phyloP scores from a whole-genome alignment of 345 rosid species.

The Excoecaria cochinchinensis region DNA sequence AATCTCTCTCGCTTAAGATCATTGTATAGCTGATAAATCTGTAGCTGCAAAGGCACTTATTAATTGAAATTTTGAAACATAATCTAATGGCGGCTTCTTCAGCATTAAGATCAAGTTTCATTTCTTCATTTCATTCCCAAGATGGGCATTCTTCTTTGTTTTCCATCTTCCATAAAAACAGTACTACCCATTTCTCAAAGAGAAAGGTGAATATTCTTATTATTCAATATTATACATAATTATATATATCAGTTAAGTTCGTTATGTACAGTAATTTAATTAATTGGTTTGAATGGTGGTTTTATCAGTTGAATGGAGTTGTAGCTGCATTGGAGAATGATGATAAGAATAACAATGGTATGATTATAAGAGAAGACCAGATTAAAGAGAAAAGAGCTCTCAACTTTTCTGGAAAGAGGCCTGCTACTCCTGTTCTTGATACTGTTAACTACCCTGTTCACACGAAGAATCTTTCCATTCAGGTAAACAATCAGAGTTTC shows the following conservation, averaged over 20 bases:
- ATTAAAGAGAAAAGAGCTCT: slow-evolving; percentile 16
- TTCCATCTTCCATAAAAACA: not conserved
- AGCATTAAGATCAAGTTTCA: slow-evolving; percentile 16
- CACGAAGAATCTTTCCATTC: slow-evolving; percentile 40
- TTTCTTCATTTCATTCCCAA: not conserved
- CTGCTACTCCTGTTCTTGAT: slow-evolving; percentile 43
- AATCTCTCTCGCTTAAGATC: not conserved
- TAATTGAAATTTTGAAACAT: too few species aligned
- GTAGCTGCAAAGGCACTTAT: too few species aligned
- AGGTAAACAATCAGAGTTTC: slow-evolving; percentile 20
- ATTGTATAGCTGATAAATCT: too few species aligned
- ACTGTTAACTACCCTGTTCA: slow-evolving; percentile 40
- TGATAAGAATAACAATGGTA: slow-evolving; percentile 3
- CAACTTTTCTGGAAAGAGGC: slow-evolving; percentile 34
- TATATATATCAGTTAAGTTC: too few species aligned
- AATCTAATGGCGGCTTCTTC: slow-evolving; percentile 3
- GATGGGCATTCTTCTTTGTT: not conserved
- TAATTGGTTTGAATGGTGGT: not conserved
- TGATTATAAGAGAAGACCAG: slow-evolving; percentile 1
- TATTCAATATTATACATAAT: too few species aligned
- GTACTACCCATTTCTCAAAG: not conserved
- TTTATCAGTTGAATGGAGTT: slow-evolving; percentile 10
- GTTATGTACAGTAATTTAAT: not conserved
- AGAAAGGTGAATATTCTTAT: slow-evolving; percentile 12
- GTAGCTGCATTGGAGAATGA: slow-evolving; percentile 17